A percentile compares a stretch with the other conserved stretches of the same genome.
Evolutionary conservation across 73 alveolate genomes (phyloP).

Genomic region (Durusdinium trenchii): DNA sequence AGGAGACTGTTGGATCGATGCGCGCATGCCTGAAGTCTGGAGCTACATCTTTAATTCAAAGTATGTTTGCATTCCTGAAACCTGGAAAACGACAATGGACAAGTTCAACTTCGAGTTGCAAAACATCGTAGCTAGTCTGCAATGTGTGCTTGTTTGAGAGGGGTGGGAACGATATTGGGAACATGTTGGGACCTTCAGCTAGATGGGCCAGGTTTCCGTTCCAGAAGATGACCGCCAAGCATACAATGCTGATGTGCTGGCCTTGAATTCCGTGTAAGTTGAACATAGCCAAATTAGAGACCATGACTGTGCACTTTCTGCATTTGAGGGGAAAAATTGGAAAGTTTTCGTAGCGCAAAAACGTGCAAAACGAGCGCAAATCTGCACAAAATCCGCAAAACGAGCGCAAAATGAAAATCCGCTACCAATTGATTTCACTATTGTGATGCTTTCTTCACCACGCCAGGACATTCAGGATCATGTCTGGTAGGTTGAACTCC

Average conservation of each 20-base stretch:
- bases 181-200: not conserved
- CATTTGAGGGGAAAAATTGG: not conserved
- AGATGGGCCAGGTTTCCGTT: not conserved
- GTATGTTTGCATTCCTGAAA: not conserved
- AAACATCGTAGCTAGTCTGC: not conserved
- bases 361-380: constrained; percentile 45
- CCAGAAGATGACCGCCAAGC: not conserved
- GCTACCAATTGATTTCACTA: not conserved
- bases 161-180: not conserved
- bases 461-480: not conserved
- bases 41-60: not conserved
- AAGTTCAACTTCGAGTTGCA: not conserved
- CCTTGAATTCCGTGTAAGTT: not conserved
- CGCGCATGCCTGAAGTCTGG: not conserved
- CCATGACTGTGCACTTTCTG: not conserved
- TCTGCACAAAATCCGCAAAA: constrained; percentile 1
- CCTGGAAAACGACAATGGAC: not conserved
- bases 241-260: not conserved
- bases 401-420: not conserved
- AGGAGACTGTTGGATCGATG: constrained; percentile 10
- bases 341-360: constrained; percentile 22
- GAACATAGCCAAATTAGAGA: too few relatives aligned
- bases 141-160: not conserved
- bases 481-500: not conserved
- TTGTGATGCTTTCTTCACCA: not conserved